phyloP scores from a whole-genome alignment of 139 green algal species.

The Chlorella sp. region DNA sequence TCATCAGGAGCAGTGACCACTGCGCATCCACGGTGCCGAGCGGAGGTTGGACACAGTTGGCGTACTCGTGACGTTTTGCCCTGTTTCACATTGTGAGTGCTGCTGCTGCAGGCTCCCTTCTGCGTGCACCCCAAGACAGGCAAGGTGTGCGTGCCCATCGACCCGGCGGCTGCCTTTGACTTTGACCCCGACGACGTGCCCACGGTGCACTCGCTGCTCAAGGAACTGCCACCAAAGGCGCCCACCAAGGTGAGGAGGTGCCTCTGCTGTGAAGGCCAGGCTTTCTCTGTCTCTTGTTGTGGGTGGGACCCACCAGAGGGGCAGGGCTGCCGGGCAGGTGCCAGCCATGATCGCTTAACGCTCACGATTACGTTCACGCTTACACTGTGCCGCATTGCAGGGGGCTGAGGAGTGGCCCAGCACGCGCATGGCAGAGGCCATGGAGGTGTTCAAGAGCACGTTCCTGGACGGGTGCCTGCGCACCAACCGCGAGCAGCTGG shows the following conservation, averaged over 20 bases:
- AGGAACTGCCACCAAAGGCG: conserved; percentile 9
- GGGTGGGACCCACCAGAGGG: no score
- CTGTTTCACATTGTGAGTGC: not conserved
- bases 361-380: no score
- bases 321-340: no score
- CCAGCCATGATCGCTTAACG: no score
- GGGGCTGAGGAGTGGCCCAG: conserved; percentile 4
- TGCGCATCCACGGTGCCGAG: not conserved
- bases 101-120: conserved; percentile 74
- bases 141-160: conserved; percentile 94
- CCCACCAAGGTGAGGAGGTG: conserved; percentile 2
- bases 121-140: conserved; percentile 99
- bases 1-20: not conserved
- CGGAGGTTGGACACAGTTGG: not conserved
- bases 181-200: conserved; percentile 87
- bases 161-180: conserved; percentile 54
- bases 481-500: not conserved
- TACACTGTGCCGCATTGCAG: no score
- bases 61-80: not conserved
- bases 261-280: no score
- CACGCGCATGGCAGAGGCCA: not conserved
- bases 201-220: conserved; percentile 51
- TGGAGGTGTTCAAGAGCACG: not conserved
- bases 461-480: conserved; percentile 2
- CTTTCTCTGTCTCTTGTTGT: no score